These are phyloP conservation scores for Vaccinium macrocarpon DNA, from an alignment of 148 eudicot species.

Conservation along the genomic window DNA sequence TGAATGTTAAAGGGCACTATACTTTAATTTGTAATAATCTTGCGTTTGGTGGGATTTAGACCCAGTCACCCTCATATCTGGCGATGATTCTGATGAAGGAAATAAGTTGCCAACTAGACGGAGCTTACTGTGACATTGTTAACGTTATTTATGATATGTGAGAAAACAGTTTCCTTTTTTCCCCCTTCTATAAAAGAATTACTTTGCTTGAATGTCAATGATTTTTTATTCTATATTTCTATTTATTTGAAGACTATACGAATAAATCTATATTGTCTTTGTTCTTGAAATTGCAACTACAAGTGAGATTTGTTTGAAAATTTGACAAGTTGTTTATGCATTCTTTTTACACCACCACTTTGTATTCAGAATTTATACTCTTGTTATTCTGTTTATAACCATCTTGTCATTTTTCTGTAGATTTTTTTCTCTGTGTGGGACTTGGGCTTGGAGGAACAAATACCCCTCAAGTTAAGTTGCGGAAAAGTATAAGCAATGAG, in stretches of 20 bases:
- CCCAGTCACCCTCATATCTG: background rate
- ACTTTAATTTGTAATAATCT: background rate
- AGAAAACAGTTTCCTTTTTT: too few relatives aligned
- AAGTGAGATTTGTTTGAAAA: background rate
- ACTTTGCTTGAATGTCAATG: background rate
- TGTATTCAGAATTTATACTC: background rate
- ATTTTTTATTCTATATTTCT: background rate
- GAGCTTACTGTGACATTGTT: background rate
- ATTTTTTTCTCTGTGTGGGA: conserved; percentile 88
- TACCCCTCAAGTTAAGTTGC: conserved; percentile 54
- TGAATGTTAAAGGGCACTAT: background rate
- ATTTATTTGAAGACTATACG: background rate
- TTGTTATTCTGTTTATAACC: conserved; percentile 14
- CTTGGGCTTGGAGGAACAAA: conserved; percentile 89
- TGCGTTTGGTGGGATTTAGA: background rate
- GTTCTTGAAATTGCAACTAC: background rate
- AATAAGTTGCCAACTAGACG: background rate
- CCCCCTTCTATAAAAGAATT: background rate
- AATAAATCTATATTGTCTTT: background rate
- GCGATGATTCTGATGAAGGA: background rate
- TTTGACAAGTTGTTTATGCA: background rate
- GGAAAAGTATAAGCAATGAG: conserved; percentile 95
- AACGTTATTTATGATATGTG: background rate
- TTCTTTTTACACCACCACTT: background rate
- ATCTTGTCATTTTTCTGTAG: conserved; percentile 41